phyloP scores from a whole-genome alignment of 1,284 basidiomycete species.

The Afroboletus lepidellus region DNA sequence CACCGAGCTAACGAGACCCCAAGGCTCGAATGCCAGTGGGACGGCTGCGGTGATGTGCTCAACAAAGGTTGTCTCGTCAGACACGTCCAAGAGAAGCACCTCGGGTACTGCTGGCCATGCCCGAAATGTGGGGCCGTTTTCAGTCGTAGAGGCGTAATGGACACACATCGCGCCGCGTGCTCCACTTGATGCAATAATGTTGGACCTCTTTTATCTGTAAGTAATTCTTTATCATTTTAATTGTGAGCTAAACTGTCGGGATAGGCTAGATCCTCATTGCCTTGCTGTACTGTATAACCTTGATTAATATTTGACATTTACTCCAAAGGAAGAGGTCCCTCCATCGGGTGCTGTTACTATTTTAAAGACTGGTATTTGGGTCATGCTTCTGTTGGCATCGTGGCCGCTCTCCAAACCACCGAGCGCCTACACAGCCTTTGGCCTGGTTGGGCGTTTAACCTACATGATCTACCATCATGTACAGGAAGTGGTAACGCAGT shows the following conservation, averaged over 20 bases:
- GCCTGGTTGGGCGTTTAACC: background rate
- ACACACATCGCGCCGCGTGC: constrained; percentile 14
- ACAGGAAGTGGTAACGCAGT: constrained; percentile 12
- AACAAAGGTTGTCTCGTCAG: constrained; percentile 16
- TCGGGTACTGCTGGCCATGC: constrained; percentile 24
- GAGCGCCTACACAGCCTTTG: constrained; percentile 8
- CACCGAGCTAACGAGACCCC: constrained; percentile 5
- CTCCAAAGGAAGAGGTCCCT: background rate
- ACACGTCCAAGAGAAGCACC: constrained; percentile 26
- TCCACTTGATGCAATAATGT: background rate
- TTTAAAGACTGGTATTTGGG: background rate
- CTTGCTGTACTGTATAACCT: constrained; percentile 1
- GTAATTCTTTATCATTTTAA: background rate
- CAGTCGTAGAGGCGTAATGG: constrained; percentile 23
- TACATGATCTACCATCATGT: background rate
- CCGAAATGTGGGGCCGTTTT: constrained; percentile 16
- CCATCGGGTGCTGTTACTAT: background rate
- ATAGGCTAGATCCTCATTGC: background rate
- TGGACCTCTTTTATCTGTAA: constrained; percentile 1
- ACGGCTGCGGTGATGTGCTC: constrained; percentile 14
- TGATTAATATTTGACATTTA: background rate
- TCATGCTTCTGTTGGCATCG: background rate
- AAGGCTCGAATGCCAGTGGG: constrained; percentile 18
- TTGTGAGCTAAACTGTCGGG: constrained; percentile 1
- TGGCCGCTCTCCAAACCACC: background rate